phyloP scores from a whole-genome alignment of 306 rosid genomes.

The Sechiopsis laciniata region DNA sequence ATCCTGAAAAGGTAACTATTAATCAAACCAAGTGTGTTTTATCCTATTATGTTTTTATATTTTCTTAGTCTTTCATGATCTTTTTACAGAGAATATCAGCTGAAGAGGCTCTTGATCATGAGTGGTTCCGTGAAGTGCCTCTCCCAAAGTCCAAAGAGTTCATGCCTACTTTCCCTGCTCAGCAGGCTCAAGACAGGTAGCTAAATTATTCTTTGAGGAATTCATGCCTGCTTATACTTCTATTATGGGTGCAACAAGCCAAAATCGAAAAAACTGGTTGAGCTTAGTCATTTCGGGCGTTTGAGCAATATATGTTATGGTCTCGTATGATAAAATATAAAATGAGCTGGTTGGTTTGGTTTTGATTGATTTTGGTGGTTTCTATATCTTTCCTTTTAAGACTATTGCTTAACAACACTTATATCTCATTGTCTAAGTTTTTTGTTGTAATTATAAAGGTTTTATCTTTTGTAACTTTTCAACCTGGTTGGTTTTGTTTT shows the following conservation, averaged over 20 bases:
- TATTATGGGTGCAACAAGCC: neutral
- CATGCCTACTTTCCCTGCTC: constrained; percentile 40
- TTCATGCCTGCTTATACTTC: neutral
- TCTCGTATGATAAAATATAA: neutral
- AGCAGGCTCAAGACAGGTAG: constrained; percentile 47
- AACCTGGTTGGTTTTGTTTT: neutral
- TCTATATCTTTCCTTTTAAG: too few species aligned
- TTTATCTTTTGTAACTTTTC: too few species aligned
- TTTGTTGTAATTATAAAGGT: too few species aligned
- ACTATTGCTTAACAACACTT: too few species aligned
- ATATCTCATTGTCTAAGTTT: too few species aligned
- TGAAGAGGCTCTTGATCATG: constrained; percentile 72
- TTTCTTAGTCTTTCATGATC: constrained; percentile 2
- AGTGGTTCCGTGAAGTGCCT: constrained; percentile 75
- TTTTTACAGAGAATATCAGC: constrained; percentile 67
- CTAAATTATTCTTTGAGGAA: constrained; percentile 6
- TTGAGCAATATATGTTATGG: neutral
- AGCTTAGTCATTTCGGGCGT: neutral
- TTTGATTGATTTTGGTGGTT: neutral
- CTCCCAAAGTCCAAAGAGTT: constrained; percentile 56
- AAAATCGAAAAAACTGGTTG: neutral
- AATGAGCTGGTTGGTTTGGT: neutral
- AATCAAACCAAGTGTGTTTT: neutral
- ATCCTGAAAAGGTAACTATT: constrained; percentile 57
- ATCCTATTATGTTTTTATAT: neutral